These are phyloP conservation scores for Triadica sebifera DNA, from an alignment of 345 rosid genomes.

Conservation along the genomic window DNA sequence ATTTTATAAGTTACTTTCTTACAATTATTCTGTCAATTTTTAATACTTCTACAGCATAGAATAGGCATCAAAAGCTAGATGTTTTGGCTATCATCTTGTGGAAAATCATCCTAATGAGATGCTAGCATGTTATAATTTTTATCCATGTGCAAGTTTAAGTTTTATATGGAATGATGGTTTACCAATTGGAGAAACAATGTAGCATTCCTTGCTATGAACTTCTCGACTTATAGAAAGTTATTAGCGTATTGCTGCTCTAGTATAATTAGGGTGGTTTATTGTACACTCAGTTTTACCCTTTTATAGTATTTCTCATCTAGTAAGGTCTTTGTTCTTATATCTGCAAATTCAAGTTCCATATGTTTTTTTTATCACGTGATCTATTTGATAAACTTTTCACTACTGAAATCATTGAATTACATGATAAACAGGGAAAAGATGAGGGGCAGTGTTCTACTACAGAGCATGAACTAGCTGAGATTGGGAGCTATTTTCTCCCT, in stretches of 20 bases:
- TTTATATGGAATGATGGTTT: not conserved
- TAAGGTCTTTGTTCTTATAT: not conserved
- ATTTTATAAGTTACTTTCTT: not conserved
- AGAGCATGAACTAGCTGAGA: slow-evolving; percentile 29
- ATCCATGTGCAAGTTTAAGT: not conserved
- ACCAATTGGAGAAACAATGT: no score
- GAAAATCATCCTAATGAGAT: not conserved
- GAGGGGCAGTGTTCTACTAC: slow-evolving; percentile 9
- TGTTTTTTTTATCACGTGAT: not conserved
- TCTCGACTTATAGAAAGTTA: not conserved
- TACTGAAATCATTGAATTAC: slow-evolving; percentile 68
- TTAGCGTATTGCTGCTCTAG: not conserved
- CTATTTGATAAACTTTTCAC: slow-evolving; percentile 54
- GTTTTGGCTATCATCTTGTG: not conserved
- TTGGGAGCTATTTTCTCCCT: slow-evolving; percentile 21
- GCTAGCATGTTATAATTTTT: not conserved
- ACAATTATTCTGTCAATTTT: not conserved
- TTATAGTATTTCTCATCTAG: not conserved
- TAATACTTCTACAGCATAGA: not conserved
- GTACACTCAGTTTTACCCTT: not conserved
- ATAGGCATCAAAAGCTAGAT: not conserved
- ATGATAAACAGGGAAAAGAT: slow-evolving; percentile 38
- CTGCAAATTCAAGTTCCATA: not conserved
- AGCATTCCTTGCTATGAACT: not conserved
- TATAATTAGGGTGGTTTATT: not conserved